Base-by-base conservation (phyloP, 441 rosid species). In the Adansonia madagascariensis region DNA sequence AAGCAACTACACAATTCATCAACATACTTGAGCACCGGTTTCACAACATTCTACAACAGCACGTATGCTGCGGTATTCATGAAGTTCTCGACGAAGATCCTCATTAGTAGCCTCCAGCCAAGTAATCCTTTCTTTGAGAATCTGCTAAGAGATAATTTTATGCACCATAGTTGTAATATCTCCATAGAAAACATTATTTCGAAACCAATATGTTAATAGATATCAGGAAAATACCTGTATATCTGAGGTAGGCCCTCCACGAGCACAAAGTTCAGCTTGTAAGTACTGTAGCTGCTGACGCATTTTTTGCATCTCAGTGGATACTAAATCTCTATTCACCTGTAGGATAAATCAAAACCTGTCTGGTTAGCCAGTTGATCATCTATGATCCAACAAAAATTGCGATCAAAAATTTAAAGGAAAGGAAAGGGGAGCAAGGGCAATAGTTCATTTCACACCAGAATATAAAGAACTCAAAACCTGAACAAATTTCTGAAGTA, bases 241-340 rank as follows among this genome's bases (percentile, higher is more conserved):
- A 86, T 84, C 84, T 57, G 82, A 82, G 57, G 90, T 75, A 78
- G 84, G 82, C 74, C 63, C 86, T 73, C 83, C 82, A 69, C 87
- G 88, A 79, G 90, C 83, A 88, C 83, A 82, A 76, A 91, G 86
- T 82, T 89, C 89, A 73, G 91, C 88, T 84, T 87, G 91, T 76
- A 91, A 76, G 84, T 62, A 77, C 75, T 85, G 86, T 66, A 91
- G 79, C 75, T 89, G 87, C 81, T 88, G 93, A 64, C 90, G 89
- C 90, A 91, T 81, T 84, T 85, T 89, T 82, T 89, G 88, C 86
- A 88, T 87, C 80, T 91, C 95, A 78, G 53, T 85, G 74, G 90
- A 79, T 81, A 89, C 79, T 77, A 90, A 76, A 87, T 91, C 95
- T 84, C 90, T 89, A 79, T 87, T 91, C 49, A 86, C 91, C 95